phyloP scores from a whole-genome alignment of 2,329 filamentous ascomycete species.

The Phialophora verrucosa region DNA sequence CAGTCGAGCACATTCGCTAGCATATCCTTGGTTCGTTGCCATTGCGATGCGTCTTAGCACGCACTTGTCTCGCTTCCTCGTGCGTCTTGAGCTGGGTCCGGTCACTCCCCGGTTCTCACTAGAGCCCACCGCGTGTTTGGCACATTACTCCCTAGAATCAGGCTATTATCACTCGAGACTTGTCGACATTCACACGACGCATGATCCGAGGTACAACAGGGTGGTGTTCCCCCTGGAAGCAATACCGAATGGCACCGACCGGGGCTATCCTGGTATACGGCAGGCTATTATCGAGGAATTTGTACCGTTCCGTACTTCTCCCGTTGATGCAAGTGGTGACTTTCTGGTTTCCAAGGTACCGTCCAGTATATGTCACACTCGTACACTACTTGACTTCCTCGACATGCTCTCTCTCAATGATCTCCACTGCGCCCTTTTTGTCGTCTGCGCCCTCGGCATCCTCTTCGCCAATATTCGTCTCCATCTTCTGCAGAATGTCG shows the following conservation, averaged over 20 bases:
- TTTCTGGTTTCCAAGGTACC: not conserved
- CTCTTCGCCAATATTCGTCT: slow-evolving; percentile 20
- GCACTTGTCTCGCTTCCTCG: not conserved
- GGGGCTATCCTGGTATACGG: not conserved
- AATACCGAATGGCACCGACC: not conserved
- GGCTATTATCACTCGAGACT: not conserved
- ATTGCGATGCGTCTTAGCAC: not conserved
- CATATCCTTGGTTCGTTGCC: not conserved
- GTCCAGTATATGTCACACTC: not conserved
- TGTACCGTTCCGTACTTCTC: not conserved
- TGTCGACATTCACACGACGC: not conserved
- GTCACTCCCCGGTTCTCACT: not conserved
- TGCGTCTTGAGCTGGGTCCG: not conserved
- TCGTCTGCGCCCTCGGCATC: slow-evolving; percentile 16
- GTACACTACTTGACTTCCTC: slow-evolving; percentile 7
- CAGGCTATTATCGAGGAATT: not conserved
- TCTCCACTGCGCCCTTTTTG: slow-evolving; percentile 19
- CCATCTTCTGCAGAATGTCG: slow-evolving; percentile 25
- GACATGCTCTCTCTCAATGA: slow-evolving; percentile 19
- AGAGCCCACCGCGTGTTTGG: not conserved
- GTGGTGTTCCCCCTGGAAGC: not conserved
- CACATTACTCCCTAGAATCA: not conserved
- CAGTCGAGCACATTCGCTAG: not conserved
- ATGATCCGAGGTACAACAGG: not conserved
- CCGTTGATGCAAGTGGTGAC: not conserved